A percentile compares a stretch with the other conserved stretches of the same genome.
Evolutionary conservation across 78 protist genomes (phyloP).

Genomic region (Dictyostelium purpureum): DNA sequence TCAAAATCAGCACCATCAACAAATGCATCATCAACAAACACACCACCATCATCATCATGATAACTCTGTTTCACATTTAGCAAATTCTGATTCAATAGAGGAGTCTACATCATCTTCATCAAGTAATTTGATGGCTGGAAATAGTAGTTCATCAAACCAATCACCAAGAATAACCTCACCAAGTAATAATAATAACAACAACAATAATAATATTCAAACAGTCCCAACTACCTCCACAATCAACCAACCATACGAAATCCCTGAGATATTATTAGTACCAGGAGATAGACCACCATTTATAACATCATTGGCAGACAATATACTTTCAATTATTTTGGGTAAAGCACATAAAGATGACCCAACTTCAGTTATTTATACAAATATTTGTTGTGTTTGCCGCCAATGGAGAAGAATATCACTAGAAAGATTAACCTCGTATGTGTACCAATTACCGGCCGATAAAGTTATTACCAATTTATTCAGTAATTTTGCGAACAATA

Average conservation of each 20-base stretch:
- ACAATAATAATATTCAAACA: background rate
- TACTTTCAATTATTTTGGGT: constrained; percentile 44
- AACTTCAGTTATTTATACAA: constrained; percentile 9
- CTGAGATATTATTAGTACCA: constrained; percentile 43
- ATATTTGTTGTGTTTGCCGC: constrained; percentile 14
- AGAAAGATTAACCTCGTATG: constrained; percentile 11
- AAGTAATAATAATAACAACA: background rate
- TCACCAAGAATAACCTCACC: background rate
- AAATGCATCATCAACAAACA: background rate
- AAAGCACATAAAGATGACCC: constrained; percentile 71
- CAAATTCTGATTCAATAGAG: constrained; percentile 13
- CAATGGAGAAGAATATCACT: constrained; percentile 27
- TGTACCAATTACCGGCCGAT: constrained; percentile 60
- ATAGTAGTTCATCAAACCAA: constrained; percentile 7
- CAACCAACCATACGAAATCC: constrained; percentile 1
- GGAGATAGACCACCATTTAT: constrained; percentile 66
- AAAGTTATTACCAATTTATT: constrained; percentile 42
- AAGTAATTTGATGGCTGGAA: constrained; percentile 3
- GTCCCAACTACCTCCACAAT: background rate
- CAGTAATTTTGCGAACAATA: constrained; percentile 25
- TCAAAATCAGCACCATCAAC: background rate
- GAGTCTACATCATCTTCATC: constrained; percentile 21
- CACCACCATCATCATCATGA: background rate
- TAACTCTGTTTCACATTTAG: background rate
- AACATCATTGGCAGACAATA: background rate